Evolutionary conservation across 176 grass and related monocot genomes (phyloP).

Genomic region (Phoenix dactylifera): DNA sequence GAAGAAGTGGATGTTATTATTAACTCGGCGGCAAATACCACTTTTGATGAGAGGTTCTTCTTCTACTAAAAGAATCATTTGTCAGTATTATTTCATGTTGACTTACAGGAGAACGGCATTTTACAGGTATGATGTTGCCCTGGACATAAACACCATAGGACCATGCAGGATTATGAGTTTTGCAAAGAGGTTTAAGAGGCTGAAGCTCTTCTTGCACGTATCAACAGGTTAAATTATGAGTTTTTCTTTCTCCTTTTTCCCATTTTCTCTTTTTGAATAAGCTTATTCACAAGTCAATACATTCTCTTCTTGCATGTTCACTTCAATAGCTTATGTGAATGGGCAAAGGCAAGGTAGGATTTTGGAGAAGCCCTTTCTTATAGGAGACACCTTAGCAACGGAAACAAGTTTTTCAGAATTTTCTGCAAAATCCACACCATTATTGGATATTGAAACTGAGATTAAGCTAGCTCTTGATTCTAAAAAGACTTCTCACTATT

Average conservation of each 20-base stretch:
- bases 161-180: slow-evolving; percentile 90
- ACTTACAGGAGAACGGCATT: background rate
- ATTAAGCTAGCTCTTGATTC: slow-evolving; percentile 59
- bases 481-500: slow-evolving; percentile 9
- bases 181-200: slow-evolving; percentile 49
- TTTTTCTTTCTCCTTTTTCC: background rate
- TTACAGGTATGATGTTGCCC: slow-evolving; percentile 78
- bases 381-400: slow-evolving; percentile 65
- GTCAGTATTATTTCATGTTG: background rate
- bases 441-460: slow-evolving; percentile 74
- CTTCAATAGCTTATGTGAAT: slow-evolving; percentile 79
- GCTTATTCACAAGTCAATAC: background rate
- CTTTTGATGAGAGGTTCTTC: slow-evolving; percentile 87
- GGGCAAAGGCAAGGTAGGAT: slow-evolving; percentile 80
- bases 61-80: no score
- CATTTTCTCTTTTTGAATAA: background rate
- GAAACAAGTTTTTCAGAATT: slow-evolving; percentile 20
- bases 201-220: slow-evolving; percentile 88
- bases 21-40: slow-evolving; percentile 82
- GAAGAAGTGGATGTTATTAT: slow-evolving; percentile 66
- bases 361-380: slow-evolving; percentile 53
- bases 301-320: background rate
- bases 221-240: slow-evolving; percentile 57
- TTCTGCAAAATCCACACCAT: slow-evolving; percentile 8
- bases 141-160: slow-evolving; percentile 89